Evolutionary conservation across 345 rosid genomes (phyloP), one percentile per base, ranked within the genome.

Genomic region (Bretschneidera sinensis): DNA sequence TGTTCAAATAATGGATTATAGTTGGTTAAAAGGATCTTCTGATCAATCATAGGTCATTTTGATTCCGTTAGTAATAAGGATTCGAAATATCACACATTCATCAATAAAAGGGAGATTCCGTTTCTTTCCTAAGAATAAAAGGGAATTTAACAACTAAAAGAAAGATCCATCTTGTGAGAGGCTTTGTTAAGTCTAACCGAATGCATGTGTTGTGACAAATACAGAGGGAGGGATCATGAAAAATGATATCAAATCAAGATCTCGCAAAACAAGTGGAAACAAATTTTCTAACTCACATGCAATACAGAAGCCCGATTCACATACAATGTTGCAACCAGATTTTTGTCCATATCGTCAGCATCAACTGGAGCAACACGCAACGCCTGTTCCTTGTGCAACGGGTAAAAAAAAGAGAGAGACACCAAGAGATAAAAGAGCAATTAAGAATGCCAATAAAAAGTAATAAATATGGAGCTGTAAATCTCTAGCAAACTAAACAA

Each of bases 301-400:
- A 86, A 79, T 25, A 74, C 69, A 28, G 82, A 79, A 53, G 96
- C 95, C 33, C 98, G 74, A 60, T 91, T 91, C 60, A 88, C 69
- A 68, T 74, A 88, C 53, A 88, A 73, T 23, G 86, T 68, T 7
- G 98, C 91, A 49, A 82, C 81, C 52, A 91, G 84, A 81, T 76
- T 83, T 68, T 72, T 91, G 33, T 68, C 88, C 55, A 6, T 63
- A n/a, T 86, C 95, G 47, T 58, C 62, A 67, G 77, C 77, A 54
- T 74, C 72, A 33, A 48, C 17, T 17, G 96, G 98, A 74, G 96
- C 87, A 65, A 79, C 63, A 28, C 91, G 85, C 59, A 88, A 78
- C 28, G 98, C 98, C 85, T 84, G 69, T 48, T 64, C 3, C 19
- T 15, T 25, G 25, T 13, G 51, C 10, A 43, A 20, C 35, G 20